Evolutionary conservation across 164 flowering plant species (phyloP).

Genomic region (Saururus chinensis): DNA sequence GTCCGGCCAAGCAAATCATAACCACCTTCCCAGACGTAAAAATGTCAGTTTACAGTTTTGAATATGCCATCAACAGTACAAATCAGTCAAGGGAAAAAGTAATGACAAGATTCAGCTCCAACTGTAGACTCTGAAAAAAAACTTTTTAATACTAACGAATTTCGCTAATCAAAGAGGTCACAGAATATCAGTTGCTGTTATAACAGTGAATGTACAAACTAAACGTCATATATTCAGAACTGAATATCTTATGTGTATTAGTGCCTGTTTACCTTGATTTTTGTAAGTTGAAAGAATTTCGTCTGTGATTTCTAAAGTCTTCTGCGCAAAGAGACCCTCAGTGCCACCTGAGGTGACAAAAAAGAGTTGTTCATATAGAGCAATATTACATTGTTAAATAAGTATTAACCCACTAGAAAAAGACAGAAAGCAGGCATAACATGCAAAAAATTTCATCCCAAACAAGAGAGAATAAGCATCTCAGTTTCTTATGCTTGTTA

Average conservation of each 20-base stretch:
- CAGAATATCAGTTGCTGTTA: too few relatives aligned
- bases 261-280: conserved; percentile 65
- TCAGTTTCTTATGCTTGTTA: too few relatives aligned
- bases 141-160: too few relatives aligned
- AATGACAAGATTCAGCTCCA: neutral
- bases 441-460: too few relatives aligned
- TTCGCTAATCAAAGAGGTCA: too few relatives aligned
- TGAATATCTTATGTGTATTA: too few relatives aligned
- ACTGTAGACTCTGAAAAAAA: too few relatives aligned
- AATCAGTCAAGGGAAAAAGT: neutral
- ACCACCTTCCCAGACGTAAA: conserved; percentile 53
- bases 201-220: too few relatives aligned
- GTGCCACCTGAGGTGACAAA: conserved; percentile 58
- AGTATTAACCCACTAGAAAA: neutral
- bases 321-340: conserved; percentile 91
- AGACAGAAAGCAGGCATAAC: neutral
- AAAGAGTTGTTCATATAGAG: neutral
- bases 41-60: neutral
- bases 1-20: conserved; percentile 91
- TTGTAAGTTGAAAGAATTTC: conserved; percentile 74
- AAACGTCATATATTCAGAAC: too few relatives aligned
- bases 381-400: neutral
- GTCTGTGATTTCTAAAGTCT: conserved; percentile 81
- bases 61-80: too few relatives aligned
- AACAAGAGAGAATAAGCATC: too few relatives aligned